Base-by-base conservation (phyloP, 768 basidiomycete species). In the Boletus reticulatus region DNA sequence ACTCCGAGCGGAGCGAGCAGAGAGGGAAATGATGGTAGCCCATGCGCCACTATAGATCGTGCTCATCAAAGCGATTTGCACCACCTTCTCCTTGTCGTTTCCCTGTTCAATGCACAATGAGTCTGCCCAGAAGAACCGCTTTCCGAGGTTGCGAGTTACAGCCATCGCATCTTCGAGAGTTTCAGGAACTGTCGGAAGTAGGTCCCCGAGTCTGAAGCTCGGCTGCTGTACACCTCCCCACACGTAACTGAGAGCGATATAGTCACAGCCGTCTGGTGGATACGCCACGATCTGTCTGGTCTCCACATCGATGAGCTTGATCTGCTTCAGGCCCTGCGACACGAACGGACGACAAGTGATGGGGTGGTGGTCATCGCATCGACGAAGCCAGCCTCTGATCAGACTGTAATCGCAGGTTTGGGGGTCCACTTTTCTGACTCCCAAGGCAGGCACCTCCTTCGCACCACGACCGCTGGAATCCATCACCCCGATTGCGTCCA, bases 101-200 rank as follows among this genome's bases (percentile, higher is more conserved):
- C 14, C 51, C 10, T 63, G 59, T 9, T 63, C 29, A 12, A 66
- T 64, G 41, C 58, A 65, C 24, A 67, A 17, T 2, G 58, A 59
- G 11, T 67, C 58, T 0, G 42, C 56, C 62, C 62, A 67, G 34
- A 58, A 54, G 45, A 55, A 66, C 16, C 22, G 52, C 22, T 63
- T 59, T 1, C 60, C 57, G 12, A 64, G 56, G 10, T 37, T 22
- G 14, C 50, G 65, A 2, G 47, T 52, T 16, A 66, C 57, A 4
- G 42, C 36, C 41, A 66, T 59, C 4, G 59, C 56, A 31, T 66
- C 57, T 19, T 59, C 59, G 11, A 66, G 49, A 4, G 64, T 66
- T 4, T 46, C 44, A n/a, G 57, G 62, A 41, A 63, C 43, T 6
- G 36, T 39, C 0, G 62, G 55, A 1, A 63, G 39, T 12, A 56